A percentile compares a stretch with the other conserved stretches of the same genome.
These are phyloP conservation scores for Apiospora rasikravindrae DNA, from an alignment of 2,329 filamentous ascomycete genomes.

Conservation along the genomic window DNA sequence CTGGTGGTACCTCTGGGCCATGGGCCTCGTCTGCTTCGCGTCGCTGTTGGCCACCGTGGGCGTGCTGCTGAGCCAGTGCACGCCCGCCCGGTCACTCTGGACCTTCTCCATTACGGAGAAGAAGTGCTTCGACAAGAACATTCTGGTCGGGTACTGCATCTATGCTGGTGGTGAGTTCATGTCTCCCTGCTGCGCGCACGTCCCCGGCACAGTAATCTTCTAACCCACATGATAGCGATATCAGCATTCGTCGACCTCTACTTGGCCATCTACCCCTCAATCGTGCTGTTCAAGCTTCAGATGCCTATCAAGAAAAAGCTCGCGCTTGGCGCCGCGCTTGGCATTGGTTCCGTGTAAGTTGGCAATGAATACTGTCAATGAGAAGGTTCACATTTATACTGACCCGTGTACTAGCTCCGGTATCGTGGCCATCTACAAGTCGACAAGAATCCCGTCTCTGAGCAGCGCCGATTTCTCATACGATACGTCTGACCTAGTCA, in stretches of 20 bases:
- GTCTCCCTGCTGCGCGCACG: not conserved
- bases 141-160: not conserved
- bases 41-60: not conserved
- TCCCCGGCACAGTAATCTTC: no score
- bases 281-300: constrained; percentile 43
- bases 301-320: constrained; percentile 39
- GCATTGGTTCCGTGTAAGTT: constrained; percentile 34
- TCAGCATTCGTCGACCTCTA: constrained; percentile 47
- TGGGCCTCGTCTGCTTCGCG: not conserved
- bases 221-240: constrained; percentile 31
- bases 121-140: constrained; percentile 11
- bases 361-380: no score
- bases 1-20: constrained; percentile 28
- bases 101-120: not conserved
- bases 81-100: constrained; percentile 1
- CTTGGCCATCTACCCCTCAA: constrained; percentile 46
- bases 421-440: constrained; percentile 28
- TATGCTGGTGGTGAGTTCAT: not conserved
- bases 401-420: constrained; percentile 20
- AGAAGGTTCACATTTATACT: not conserved
- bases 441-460: constrained; percentile 24
- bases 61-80: constrained; percentile 1
- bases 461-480: constrained; percentile 26
- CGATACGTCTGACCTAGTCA: constrained; percentile 27
- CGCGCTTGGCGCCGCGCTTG: constrained; percentile 32